Conservation (phyloP, 2,329 filamentous ascomycete genomes). For the Cladosporium colombiae region DNA sequence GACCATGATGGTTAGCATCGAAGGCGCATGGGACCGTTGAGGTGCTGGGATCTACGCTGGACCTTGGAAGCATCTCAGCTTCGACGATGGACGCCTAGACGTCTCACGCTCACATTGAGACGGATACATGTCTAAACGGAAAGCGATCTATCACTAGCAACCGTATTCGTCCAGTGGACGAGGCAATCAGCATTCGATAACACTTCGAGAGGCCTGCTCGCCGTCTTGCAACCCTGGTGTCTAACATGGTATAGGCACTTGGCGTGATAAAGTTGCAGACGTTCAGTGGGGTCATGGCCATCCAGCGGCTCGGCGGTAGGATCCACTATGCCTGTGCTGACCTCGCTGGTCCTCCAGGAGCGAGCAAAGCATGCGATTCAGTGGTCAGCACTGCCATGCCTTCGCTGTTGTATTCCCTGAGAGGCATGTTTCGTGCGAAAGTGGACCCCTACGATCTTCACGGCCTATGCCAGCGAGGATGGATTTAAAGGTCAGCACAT, state of each 20-base stretch:
- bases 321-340: conserved; percentile 16
- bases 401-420: conserved; percentile 15
- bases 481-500: conserved; percentile 15
- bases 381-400: conserved; percentile 7
- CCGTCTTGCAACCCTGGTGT: conserved; percentile 4
- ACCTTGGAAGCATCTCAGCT: background rate
- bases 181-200: background rate
- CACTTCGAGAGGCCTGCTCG: conserved; percentile 10
- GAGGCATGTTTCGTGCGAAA: conserved; percentile 13
- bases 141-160: background rate
- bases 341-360: conserved; percentile 5
- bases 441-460: background rate
- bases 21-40: background rate
- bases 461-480: background rate
- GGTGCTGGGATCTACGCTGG: background rate
- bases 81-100: background rate
- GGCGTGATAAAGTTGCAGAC: conserved; percentile 18
- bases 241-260: conserved; percentile 13
- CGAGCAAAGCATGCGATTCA: conserved; percentile 6
- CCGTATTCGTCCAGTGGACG: background rate
- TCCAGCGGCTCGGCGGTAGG: conserved; percentile 16
- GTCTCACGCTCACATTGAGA: background rate
- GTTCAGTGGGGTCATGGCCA: conserved; percentile 10
- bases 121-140: background rate
- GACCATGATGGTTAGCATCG: background rate